A percentile compares a stretch with the other conserved stretches of the same genome.
These are phyloP conservation scores for Kwoniella dejecticola DNA, from an alignment of 768 basidiomycete species.

Conservation along the genomic window DNA sequence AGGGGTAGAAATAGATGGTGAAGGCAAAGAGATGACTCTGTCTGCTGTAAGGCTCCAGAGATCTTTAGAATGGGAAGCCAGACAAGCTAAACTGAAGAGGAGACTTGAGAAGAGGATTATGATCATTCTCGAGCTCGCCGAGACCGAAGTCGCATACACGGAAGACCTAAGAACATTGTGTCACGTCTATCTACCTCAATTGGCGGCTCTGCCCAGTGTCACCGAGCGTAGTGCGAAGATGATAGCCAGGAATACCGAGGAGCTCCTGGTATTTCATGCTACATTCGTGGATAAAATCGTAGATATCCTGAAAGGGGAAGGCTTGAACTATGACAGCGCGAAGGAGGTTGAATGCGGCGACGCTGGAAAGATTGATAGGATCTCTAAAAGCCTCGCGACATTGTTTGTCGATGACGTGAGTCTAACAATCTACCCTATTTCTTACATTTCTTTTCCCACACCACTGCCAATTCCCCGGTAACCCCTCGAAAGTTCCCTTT, in stretches of 20 bases:
- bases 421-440: too few species aligned
- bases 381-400: constrained; percentile 43
- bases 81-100: constrained; percentile 30
- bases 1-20: constrained; percentile 23
- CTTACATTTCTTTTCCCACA: too few species aligned
- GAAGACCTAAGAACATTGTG: constrained; percentile 75
- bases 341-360: constrained; percentile 15
- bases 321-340: constrained; percentile 30
- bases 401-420: constrained; percentile 54
- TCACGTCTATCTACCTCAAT: constrained; percentile 53
- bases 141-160: constrained; percentile 81
- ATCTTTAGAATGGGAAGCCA: constrained; percentile 45
- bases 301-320: constrained; percentile 51
- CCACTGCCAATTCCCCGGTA: too few species aligned
- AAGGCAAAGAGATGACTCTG: constrained; percentile 21
- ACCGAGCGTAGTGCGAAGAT: constrained; percentile 30
- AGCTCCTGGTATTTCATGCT: constrained; percentile 47
- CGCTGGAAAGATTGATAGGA: constrained; percentile 37
- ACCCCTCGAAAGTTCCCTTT: too few species aligned
- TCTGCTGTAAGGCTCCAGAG: constrained; percentile 41
- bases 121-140: constrained; percentile 78
- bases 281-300: constrained; percentile 48
- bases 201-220: constrained; percentile 48
- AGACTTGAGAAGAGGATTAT: constrained; percentile 61
- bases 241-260: constrained; percentile 45